Percentiles rank a stretch among this genome's conserved stretches.
Evolutionary conservation across 2,329 filamentous ascomycete genomes (phyloP).

Genomic region (Penicillium sclerotigenum): DNA sequence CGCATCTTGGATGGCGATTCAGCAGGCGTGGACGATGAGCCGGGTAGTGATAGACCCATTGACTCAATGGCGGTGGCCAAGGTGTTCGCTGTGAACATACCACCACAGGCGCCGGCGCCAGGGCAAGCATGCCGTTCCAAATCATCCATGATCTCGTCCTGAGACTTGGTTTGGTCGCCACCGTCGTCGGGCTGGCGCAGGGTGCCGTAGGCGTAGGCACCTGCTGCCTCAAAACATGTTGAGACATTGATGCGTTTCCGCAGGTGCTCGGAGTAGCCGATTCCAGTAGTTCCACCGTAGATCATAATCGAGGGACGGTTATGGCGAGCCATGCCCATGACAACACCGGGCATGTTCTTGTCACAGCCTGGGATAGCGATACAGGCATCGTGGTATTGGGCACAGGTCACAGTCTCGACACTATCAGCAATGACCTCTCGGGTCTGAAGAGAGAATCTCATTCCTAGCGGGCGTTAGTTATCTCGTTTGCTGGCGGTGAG

Average conservation of each 20-base stretch:
- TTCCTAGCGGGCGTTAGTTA: slow-evolving; percentile 55
- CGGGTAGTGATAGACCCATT: slow-evolving; percentile 78
- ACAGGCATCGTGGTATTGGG: slow-evolving; percentile 88
- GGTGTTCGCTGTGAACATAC: slow-evolving; percentile 94
- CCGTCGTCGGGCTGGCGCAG: slow-evolving; percentile 67
- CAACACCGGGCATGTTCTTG: slow-evolving; percentile 94
- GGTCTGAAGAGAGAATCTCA: slow-evolving; percentile 88
- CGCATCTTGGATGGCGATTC: slow-evolving; percentile 77
- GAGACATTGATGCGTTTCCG: slow-evolving; percentile 81
- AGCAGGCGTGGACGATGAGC: slow-evolving; percentile 79
- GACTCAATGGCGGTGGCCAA: slow-evolving; percentile 90
- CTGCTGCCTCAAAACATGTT: slow-evolving; percentile 82
- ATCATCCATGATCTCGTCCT: slow-evolving; percentile 78
- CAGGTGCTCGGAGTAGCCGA: slow-evolving; percentile 75
- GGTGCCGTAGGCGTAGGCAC: slow-evolving; percentile 74
- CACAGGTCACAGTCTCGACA: slow-evolving; percentile 89
- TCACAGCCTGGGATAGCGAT: slow-evolving; percentile 92
- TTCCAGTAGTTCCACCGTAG: slow-evolving; percentile 86
- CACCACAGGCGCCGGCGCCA: slow-evolving; percentile 75
- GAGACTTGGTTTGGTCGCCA: slow-evolving; percentile 61
- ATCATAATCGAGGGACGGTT: slow-evolving; percentile 94
- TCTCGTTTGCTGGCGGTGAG: slow-evolving; percentile 12
- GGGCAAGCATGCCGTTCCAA: slow-evolving; percentile 77
- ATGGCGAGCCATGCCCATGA: slow-evolving; percentile 87
- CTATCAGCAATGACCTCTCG: slow-evolving; percentile 92